Evolutionary conservation across 2,329 filamentous ascomycete genomes (phyloP), one percentile per base, ranked within the genome.

Genomic region (Alternaria gansuensis): DNA sequence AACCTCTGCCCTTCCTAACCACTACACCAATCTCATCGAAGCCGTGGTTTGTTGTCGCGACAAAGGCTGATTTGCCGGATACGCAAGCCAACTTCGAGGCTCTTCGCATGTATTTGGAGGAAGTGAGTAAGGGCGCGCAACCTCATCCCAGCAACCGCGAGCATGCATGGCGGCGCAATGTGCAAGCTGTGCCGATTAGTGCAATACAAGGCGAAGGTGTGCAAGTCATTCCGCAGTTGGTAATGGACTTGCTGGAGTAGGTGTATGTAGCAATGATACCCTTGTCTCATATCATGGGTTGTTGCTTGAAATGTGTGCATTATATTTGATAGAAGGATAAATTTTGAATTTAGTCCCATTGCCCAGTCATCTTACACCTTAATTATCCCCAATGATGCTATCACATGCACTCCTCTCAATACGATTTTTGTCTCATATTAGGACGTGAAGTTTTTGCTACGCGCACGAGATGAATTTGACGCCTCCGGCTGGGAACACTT

Each of bases 41-140:
- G 80, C 93, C 95, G 0, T 99, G 95, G 95, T 95, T 96, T 71
- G 93, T 97, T 5, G 88, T 97, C 41, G 94, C 92, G 1, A 97
- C 93, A 21, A 98, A 98, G 79, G 93, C 92, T 0, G 94, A 98
- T 75, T 76, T 96, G 54, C 86, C 88, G 3, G 85, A 85, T 3
- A 96, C 95, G 2, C 86, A 93, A 75, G 85, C 87, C 24, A 96
- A 95, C 73, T 99, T 92, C 75, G 78, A 77, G 34, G 78, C 80
- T 51, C 80, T 99, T 66, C 87, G 88, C 65, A 78, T 79, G 8
- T 97, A 97, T 77, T 79, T 99, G 4, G 82, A 85, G 4, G 81
- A 80, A 4, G 84, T 98, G 24, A 85, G 85, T 51, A 81, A 80
- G 0, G 89, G 90, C 1, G 78, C 80, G 21, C 83, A 84, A 57